A percentile compares a stretch with the other conserved stretches of the same genome.
phyloP scores from a whole-genome alignment of 2,329 filamentous ascomycete genomes.

The Fusarium nygamai region DNA sequence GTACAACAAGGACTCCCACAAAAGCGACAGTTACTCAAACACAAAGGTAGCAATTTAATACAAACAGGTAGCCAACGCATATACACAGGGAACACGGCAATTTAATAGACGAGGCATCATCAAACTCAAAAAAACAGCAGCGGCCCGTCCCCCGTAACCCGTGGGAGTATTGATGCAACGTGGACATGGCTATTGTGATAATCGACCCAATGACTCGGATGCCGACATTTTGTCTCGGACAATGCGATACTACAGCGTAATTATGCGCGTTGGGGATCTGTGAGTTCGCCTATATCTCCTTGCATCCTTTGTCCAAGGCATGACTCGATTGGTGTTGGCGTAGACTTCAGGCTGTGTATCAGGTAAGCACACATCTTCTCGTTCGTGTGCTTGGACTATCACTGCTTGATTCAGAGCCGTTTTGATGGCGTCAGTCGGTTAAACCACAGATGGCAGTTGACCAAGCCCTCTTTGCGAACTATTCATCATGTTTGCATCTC shows the following conservation, averaged over 20 bases:
- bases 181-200: background rate
- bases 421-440: conserved; percentile 4
- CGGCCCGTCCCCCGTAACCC: conserved; percentile 26
- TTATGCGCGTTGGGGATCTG: background rate
- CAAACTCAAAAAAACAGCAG: conserved; percentile 3
- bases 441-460: background rate
- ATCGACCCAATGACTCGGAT: conserved; percentile 7
- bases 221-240: background rate
- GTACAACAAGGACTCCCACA: background rate
- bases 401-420: background rate
- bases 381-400: background rate
- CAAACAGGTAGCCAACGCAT: background rate
- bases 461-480: background rate
- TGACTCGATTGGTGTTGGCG: background rate
- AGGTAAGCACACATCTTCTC: background rate
- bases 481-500: background rate
- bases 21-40: background rate
- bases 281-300: background rate
- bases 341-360: background rate
- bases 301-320: background rate
- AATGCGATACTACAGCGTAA: background rate
- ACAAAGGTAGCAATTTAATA: background rate
- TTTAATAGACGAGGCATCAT: background rate
- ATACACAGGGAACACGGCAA: conserved; percentile 5
- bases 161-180: background rate